phyloP scores from a whole-genome alignment of 306 rosid genomes.

The Pterocarpus macrocarpus region DNA sequence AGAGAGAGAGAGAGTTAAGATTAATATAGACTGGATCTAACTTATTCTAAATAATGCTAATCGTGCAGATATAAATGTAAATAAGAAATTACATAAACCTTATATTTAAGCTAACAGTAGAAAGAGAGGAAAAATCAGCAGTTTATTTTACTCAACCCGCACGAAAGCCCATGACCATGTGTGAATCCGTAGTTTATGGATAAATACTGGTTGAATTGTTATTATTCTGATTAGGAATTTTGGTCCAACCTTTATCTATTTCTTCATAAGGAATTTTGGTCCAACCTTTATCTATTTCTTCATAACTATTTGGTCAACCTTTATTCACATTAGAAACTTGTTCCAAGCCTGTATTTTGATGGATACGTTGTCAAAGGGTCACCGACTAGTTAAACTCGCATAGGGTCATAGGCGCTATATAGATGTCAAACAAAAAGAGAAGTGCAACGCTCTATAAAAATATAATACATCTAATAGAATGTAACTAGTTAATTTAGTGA shows the following conservation, averaged over 20 bases:
- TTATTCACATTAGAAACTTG: background rate
- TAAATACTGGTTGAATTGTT: slow-evolving; percentile 6
- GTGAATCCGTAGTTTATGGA: slow-evolving; percentile 19
- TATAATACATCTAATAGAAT: too few species aligned
- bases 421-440: too few species aligned
- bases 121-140: too few species aligned
- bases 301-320: background rate
- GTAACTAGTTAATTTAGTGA: too few species aligned
- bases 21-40: too few species aligned
- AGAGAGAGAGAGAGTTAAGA: too few species aligned
- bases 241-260: background rate
- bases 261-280: background rate
- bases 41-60: too few species aligned
- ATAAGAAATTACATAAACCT: background rate
- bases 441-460: too few species aligned
- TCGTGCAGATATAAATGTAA: too few species aligned
- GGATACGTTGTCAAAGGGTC: background rate
- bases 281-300: background rate
- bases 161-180: background rate
- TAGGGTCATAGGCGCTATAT: background rate
- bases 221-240: background rate
- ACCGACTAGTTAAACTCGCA: background rate
- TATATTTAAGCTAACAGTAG: too few species aligned
- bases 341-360: background rate
- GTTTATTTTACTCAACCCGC: background rate